phyloP scores from a whole-genome alignment of 441 rosid species.

The Pelargonium australe region DNA sequence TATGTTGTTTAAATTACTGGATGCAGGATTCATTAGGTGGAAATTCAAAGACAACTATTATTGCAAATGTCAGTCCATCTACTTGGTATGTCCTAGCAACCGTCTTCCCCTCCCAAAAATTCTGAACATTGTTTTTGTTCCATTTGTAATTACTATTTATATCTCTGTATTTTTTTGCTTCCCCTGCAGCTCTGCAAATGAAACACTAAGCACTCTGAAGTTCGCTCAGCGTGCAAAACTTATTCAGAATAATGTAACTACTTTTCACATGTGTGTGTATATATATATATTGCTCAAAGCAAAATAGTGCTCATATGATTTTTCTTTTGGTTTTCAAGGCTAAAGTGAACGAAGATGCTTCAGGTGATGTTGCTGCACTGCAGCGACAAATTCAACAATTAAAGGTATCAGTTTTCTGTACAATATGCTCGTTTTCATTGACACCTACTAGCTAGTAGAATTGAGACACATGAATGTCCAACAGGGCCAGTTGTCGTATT shows the following conservation, averaged over 20 bases:
- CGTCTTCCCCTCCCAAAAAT: slow-evolving; percentile 13
- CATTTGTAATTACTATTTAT: slow-evolving; percentile 13
- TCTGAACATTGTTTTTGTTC: slow-evolving; percentile 4
- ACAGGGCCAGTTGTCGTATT: slow-evolving; percentile 78
- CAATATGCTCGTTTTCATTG: not conserved
- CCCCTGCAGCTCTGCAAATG: slow-evolving; percentile 71
- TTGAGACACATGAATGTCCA: slow-evolving; percentile 10
- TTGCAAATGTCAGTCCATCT: slow-evolving; percentile 98
- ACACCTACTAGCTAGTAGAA: slow-evolving; percentile 17
- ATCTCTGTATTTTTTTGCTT: slow-evolving; percentile 31
- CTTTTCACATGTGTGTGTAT: not conserved
- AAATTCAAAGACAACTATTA: slow-evolving; percentile 96
- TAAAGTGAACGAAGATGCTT: slow-evolving; percentile 90
- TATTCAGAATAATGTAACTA: slow-evolving; percentile 87
- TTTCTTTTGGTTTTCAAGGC: slow-evolving; percentile 44
- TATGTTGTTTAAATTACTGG: slow-evolving; percentile 18
- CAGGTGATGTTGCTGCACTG: slow-evolving; percentile 71
- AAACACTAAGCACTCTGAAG: slow-evolving; percentile 88
- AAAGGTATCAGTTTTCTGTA: slow-evolving; percentile 40
- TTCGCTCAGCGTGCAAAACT: slow-evolving; percentile 98
- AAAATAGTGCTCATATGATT: slow-evolving; percentile 15
- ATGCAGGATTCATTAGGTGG: slow-evolving; percentile 97
- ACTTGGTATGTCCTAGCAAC: slow-evolving; percentile 47
- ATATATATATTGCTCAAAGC: slow-evolving; percentile 1
- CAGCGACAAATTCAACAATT: slow-evolving; percentile 79